Evolutionary conservation across 2,329 filamentous ascomycete species (phyloP), one percentile per base, ranked within the genome.

Genomic region (Alternaria sp.): DNA sequence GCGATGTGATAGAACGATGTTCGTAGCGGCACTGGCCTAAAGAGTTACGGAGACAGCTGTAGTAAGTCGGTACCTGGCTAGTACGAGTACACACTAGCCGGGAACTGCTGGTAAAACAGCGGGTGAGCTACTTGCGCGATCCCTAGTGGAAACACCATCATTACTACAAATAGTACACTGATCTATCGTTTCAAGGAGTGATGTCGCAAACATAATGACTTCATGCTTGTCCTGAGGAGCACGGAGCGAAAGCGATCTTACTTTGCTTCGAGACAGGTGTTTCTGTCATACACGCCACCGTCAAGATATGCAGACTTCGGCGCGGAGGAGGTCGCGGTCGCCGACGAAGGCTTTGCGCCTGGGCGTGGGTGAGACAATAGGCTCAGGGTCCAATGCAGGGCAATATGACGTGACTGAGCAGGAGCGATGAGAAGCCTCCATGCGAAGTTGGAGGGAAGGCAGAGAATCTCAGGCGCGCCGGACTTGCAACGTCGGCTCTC

Each of bases 401-500:
- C 43, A 25, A 28, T 20, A 62, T 67, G 66, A 65, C 57, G 67
- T 50, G 50, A 50, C 57, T 25, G 45, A 43, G 49, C 47, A 30
- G 46, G 26, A 60, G 41, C n/a, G 15, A 45, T 43, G n/a, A 30
- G 43, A 58, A 37, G 28, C n/a, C 15, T 41, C 47, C n/a, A 20
- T 55, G 50, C 21, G 54, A 60, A 49, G 28, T 58, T 49, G 55
- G 47, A 60, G 51, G 37, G n/a, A 60, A 41, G 11, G 26, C 45
- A 60, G 45, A 20, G 37, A 51, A 37, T 45, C 56, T 54, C 45
- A 58, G 46, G 44, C 44, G 53, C 43, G 23, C 65, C 70, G 67
- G 65, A 69, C 65, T 64, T 68, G 65, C 47, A 44, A 58, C 55
- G 49, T 73, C 71, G 72, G 72, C 71, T 75, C 71, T 74, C 71